Percentiles rank a stretch among this genome's conserved stretches.
These are phyloP conservation scores for Stachybotrys elegans DNA, from an alignment of 2,329 filamentous ascomycete species.

Conservation along the genomic window DNA sequence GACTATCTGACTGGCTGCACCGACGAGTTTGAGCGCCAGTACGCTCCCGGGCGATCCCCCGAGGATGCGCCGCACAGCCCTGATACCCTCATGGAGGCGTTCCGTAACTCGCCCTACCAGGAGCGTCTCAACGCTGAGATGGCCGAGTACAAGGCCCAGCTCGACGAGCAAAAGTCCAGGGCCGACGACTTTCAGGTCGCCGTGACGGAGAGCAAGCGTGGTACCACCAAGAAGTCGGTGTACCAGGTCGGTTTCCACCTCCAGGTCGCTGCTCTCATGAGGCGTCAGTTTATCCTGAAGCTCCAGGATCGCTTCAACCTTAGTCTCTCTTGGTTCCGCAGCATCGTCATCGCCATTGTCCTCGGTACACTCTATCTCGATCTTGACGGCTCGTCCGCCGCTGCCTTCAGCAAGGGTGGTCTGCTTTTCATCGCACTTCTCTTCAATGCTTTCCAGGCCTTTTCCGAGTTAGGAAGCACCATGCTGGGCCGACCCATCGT, in stretches of 20 bases:
- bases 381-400: slow-evolving; percentile 59
- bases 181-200: slow-evolving; percentile 74
- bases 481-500: slow-evolving; percentile 75
- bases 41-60: slow-evolving; percentile 60
- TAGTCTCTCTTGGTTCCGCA: slow-evolving; percentile 62
- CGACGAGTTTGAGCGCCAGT: slow-evolving; percentile 77
- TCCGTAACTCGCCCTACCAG: slow-evolving; percentile 58
- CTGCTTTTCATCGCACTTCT: slow-evolving; percentile 74
- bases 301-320: slow-evolving; percentile 81
- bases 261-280: slow-evolving; percentile 78
- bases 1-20: slow-evolving; percentile 81
- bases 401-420: slow-evolving; percentile 76
- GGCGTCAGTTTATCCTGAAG: slow-evolving; percentile 79
- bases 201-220: slow-evolving; percentile 73
- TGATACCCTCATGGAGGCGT: slow-evolving; percentile 63
- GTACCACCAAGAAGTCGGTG: slow-evolving; percentile 67
- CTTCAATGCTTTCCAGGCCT: slow-evolving; percentile 85
- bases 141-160: slow-evolving; percentile 57
- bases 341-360: slow-evolving; percentile 70
- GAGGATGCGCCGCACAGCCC: slow-evolving; percentile 65
- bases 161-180: slow-evolving; percentile 60
- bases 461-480: slow-evolving; percentile 68
- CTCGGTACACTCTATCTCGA: slow-evolving; percentile 75
- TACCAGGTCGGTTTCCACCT: slow-evolving; percentile 80
- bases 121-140: slow-evolving; percentile 60